These are phyloP conservation scores for Aspergillus ochraceoroseus DNA, from an alignment of 2,329 filamentous ascomycete species.

Conservation along the genomic window DNA sequence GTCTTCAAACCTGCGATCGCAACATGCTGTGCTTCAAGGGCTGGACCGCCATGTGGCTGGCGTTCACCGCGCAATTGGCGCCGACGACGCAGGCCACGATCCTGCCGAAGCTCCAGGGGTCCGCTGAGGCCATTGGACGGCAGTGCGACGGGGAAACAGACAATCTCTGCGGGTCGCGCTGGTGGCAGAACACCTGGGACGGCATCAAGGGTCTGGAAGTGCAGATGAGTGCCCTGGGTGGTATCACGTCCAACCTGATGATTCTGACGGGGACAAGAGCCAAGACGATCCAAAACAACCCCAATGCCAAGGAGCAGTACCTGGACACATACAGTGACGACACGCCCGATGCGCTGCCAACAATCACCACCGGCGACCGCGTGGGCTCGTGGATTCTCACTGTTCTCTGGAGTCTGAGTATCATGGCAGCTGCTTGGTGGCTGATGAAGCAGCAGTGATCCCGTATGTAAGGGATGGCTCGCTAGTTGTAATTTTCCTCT, in stretches of 20 bases:
- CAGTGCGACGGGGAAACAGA: slow-evolving; percentile 57
- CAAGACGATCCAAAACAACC: slow-evolving; percentile 41
- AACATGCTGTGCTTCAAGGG: slow-evolving; percentile 70
- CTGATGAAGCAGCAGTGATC: slow-evolving; percentile 15
- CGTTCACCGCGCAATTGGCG: slow-evolving; percentile 55
- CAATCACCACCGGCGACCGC: slow-evolving; percentile 26
- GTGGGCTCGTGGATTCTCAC: slow-evolving; percentile 30
- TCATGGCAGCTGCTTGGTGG: slow-evolving; percentile 15
- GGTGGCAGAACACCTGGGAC: slow-evolving; percentile 32
- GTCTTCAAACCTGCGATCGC: slow-evolving; percentile 54
- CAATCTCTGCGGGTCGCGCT: slow-evolving; percentile 51
- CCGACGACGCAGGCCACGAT: slow-evolving; percentile 53
- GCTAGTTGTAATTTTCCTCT: too few species aligned
- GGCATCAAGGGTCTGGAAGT: slow-evolving; percentile 32
- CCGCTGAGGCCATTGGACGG: slow-evolving; percentile 54
- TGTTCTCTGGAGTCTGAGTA: slow-evolving; percentile 6
- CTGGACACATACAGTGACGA: slow-evolving; percentile 12
- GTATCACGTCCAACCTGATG: slow-evolving; percentile 23
- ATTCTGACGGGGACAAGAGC: slow-evolving; percentile 26
- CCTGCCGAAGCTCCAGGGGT: slow-evolving; percentile 52
- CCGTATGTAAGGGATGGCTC: too few species aligned
- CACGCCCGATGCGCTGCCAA: slow-evolving; percentile 6
- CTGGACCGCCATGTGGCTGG: slow-evolving; percentile 58
- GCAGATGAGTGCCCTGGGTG: slow-evolving; percentile 33
- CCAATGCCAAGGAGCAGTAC: slow-evolving; percentile 29